These are phyloP conservation scores for Salix dunnii DNA, from an alignment of 345 rosid species.

Conservation along the genomic window DNA sequence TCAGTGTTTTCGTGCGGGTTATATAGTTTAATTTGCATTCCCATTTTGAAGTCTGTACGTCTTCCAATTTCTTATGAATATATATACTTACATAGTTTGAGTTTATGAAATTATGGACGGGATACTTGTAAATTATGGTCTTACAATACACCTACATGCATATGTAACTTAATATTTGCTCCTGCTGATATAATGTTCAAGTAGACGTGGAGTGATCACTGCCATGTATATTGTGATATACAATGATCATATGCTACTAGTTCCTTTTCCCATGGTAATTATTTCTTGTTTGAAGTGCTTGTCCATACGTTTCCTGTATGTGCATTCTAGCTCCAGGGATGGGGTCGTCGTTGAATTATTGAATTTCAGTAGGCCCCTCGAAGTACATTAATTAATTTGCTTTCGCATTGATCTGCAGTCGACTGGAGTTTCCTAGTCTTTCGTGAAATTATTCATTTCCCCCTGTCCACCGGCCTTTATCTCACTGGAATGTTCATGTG, in stretches of 20 bases:
- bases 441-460: no score
- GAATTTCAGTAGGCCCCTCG: conserved; percentile 9
- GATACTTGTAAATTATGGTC: background rate
- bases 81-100: no score
- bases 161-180: background rate
- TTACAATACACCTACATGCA: background rate
- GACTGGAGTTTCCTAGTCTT: background rate
- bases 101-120: background rate
- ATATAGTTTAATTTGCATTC: no score
- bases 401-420: background rate
- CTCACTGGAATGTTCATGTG: background rate
- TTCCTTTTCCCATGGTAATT: background rate
- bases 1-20: background rate
- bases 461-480: no score
- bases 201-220: background rate
- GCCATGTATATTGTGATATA: background rate
- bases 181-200: background rate
- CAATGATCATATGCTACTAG: background rate
- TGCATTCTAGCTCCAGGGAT: background rate
- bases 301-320: background rate
- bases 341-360: conserved; percentile 1
- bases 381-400: background rate
- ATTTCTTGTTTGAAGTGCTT: background rate
- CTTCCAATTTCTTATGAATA: no score
- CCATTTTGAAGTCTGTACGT: background rate